Evolutionary conservation across 208 protist genomes (phyloP), one percentile per base, ranked within the genome.

Genomic region (Crithidia bombi): DNA sequence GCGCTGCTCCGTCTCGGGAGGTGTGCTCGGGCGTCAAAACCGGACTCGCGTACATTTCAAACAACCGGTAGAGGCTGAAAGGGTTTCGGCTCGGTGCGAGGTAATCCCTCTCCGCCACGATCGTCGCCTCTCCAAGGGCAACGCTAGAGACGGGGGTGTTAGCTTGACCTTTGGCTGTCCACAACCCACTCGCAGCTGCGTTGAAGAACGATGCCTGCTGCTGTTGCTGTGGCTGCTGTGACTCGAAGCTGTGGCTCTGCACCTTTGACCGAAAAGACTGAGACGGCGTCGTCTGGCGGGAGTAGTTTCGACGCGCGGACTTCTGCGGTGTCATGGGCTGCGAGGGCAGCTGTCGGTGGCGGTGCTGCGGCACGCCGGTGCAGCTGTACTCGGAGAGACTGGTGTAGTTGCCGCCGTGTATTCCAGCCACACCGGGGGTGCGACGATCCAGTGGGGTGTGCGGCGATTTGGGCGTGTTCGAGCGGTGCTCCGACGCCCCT

Each of bases 81-180:
- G 86, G 86, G 50, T 92, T 92, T 17, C 83, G 81, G 58, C 79
- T 92, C 2, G 86, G 86, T 12, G 75, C 46, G 35, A 91, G 78
- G 68, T 85, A 73, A 75, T 91, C 86, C 21, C 41, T 43, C 44
- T 79, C 51, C 33, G 68, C 41, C 1, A n/a, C 19, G 41, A 36
- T 35, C 32, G 44, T n/a, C 35, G 36, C 23, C 32, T 55, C 43
- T 41, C 33, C 68, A 25, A 65, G n/a, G 14, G 3, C 38, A 44
- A 28, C 21, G 14, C 44, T 65, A 7, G 19, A 0, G 47, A 46
- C 1, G 17, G 52, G 28, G 26, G 38, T 43, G 28, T 63, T 63
- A 12, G 41, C 57, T 17, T 46, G 57, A 6, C 39, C 36, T 23
- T 15, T 35, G 15, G 41, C 57, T 14, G 57, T 15, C 57, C 57